Percentiles rank a stretch among this genome's conserved stretches.
Evolutionary conservation across 345 rosid genomes (phyloP).

Genomic region (Populus davidiana): DNA sequence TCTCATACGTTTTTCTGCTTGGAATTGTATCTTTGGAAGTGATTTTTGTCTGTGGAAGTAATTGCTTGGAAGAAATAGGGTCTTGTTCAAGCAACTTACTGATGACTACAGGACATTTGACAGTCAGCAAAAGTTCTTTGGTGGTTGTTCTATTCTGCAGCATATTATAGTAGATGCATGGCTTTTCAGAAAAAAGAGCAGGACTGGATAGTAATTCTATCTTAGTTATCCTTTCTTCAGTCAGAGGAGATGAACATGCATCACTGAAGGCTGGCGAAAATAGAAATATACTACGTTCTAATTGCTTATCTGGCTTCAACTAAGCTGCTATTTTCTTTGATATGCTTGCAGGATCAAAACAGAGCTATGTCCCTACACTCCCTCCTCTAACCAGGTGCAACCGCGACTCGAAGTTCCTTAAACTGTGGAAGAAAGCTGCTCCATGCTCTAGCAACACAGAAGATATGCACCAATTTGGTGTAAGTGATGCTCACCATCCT

Average conservation of each 20-base stretch:
- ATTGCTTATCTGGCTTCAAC: neutral
- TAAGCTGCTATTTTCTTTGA: neutral
- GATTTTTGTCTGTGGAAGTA: neutral
- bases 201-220: neutral
- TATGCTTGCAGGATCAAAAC: slow-evolving; percentile 56
- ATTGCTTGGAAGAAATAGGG: neutral
- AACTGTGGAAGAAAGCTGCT: slow-evolving; percentile 69
- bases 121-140: neutral
- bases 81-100: neutral
- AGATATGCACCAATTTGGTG: slow-evolving; percentile 23
- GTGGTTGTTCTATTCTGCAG: neutral
- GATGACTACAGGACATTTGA: neutral
- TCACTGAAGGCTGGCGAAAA: neutral
- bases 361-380: slow-evolving; percentile 71
- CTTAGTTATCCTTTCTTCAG: neutral
- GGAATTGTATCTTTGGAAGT: neutral
- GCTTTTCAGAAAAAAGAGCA: neutral
- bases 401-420: slow-evolving; percentile 56
- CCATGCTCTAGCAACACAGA: slow-evolving; percentile 49
- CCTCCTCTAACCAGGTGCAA: slow-evolving; percentile 91
- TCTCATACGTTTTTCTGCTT: neutral
- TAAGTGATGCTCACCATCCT: slow-evolving; percentile 53
- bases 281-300: neutral
- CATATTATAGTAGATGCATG: neutral
- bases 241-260: neutral